Evolutionary conservation across 176 grass and related monocot genomes (phyloP), one percentile per base, ranked within the genome.

Genomic region (Carex kokanica): DNA sequence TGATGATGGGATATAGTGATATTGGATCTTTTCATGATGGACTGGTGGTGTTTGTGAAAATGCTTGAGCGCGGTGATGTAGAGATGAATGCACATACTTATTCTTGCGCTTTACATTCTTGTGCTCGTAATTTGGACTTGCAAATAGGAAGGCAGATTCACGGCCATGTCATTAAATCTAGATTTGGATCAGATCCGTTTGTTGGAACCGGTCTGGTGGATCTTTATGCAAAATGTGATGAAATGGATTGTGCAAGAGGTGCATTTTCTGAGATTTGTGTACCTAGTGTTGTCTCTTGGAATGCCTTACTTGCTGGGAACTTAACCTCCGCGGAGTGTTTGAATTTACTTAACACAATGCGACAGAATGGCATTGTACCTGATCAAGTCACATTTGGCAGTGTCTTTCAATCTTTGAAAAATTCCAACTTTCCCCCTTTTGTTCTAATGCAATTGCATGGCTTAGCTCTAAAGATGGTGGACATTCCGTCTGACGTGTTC

Each of bases 231-330:
- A 89, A 86, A 70, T 83, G 79, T 61, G 52, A 60, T 36, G 17
- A 83, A 9, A 86, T 83, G 32, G 69, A 79, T 45, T 20, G 6
- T 52, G 69, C 88, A 13, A 79, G 10, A 74, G 77, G 57, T 62
- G 84, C 78, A 57, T 83, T 86, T 75, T 60, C 41, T 25, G 51
- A 43, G 14, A 89, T 89, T 27, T 82, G 66, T 47, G 88, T 78
- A 43, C 88, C 88, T 27, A 86, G 59, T 78, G 83, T 86, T 23
- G 78, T 89, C 83, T 89, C 87, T 32, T 89, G 87, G 83, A 89
- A 89, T 60, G 78, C 65, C 41, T 27, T 89, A 11, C 61, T 89
- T 57, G 27, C 78, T 47, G 83, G 83, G 47, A 69, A 78, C 38
- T 78, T 86, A 31, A 73, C 56, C 27, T 66, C 45, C 67, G 47